These are phyloP conservation scores for Aspergillus novoparasiticus DNA, from an alignment of 2,329 filamentous ascomycete genomes.

Conservation along the genomic window DNA sequence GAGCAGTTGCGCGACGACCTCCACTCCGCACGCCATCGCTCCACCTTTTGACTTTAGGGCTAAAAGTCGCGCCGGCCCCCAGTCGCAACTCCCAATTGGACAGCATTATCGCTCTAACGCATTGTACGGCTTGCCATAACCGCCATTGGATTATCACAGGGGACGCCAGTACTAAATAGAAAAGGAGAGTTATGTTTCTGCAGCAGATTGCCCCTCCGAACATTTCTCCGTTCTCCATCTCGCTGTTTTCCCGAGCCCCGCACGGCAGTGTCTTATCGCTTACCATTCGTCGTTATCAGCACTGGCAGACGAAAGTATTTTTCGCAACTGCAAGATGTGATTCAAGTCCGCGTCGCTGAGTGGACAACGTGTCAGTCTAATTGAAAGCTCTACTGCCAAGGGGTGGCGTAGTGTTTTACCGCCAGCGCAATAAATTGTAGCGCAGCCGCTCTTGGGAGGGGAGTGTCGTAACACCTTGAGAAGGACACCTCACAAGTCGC, in stretches of 20 bases:
- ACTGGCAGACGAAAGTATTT: not conserved
- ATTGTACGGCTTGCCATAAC: no score
- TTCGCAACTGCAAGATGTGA: not conserved
- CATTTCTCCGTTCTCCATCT: conserved; percentile 19
- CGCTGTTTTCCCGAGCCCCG: not conserved
- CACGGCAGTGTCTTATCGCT: not conserved
- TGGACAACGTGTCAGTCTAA: not conserved
- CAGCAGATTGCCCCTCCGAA: conserved; percentile 19
- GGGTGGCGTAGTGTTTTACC: no score
- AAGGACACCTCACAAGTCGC: not conserved
- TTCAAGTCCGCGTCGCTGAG: not conserved
- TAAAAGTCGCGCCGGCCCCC: not conserved
- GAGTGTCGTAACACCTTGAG: no score
- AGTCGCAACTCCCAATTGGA: not conserved
- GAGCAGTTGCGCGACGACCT: conserved; percentile 20
- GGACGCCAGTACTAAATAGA: not conserved
- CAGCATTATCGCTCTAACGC: not conserved
- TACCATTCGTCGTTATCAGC: not conserved
- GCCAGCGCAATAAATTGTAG: not conserved
- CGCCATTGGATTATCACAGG: not conserved
- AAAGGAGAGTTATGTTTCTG: no score
- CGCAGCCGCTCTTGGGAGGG: not conserved
- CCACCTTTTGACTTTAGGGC: not conserved
- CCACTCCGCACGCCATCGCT: conserved; percentile 24
- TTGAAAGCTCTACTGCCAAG: not conserved